Base-by-base conservation (phyloP, 148 eudicot species). In the Vaccinium corymbosum region DNA sequence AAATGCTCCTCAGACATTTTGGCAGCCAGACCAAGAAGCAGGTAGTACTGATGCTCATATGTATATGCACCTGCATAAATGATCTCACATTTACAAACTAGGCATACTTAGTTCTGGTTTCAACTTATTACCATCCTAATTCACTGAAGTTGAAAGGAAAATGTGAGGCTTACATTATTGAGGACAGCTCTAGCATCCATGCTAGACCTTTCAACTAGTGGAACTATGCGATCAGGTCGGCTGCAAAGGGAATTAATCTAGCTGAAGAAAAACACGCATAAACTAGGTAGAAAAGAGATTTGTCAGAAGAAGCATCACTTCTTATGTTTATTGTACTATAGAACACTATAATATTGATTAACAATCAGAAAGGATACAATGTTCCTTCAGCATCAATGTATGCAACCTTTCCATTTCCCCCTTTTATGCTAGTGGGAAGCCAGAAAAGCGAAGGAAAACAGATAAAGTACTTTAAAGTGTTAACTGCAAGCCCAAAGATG, bases 1-100 rank as follows among this genome's bases (percentile, higher is more conserved):
- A 97, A 97, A 64, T 98, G 99, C 84, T 94, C 99, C 85, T 97
- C 98, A 9, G 99, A 88, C 99, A 94, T 97, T 90, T 97, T 97
- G 75, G 98, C 99, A 59, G 99, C 99, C 80, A 96, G 90, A 68
- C 95, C 98, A 72, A 96, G 95, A 73, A 96, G 99, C 87, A 94
- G 92, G 88, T 93, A 94, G 89, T 92, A 92, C 86, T 97, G 98
- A 89, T 97, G 98, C 84, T 97, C 98, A 71, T 94, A 97, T 32
- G 98, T 94, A 85, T 93, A 96, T 46, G 98, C 98, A 83, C 98
- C 95, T 75, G 99, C 99, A 88, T 96, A 96, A 64, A 96, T 96
- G 88, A 96, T 96, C 98, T 52, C 59, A 25, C 38, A 78, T 84
- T 32, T 13, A n/a, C 11, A 35, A 42, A 61, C 59, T 42, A 42